Evolutionary conservation across 495 filamentous ascomycete genomes (phyloP), one percentile per base, ranked within the genome.

Genomic region (Xylaria intraflava): DNA sequence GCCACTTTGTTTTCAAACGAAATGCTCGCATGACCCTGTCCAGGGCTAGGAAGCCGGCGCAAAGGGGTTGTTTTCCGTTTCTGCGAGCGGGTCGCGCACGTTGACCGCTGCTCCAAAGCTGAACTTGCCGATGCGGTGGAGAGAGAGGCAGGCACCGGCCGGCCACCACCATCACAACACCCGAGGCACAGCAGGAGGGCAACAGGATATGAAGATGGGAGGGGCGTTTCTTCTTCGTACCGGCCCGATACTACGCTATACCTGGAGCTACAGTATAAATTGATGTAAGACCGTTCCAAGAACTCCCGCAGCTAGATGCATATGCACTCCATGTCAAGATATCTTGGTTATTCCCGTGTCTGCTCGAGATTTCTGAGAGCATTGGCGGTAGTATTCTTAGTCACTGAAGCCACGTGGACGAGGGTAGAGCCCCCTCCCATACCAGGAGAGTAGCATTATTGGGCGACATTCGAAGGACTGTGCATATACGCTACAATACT

Each of bases 351-450:
- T 3, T 38, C 16, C 17, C 39, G 35, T 27, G 3, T 35, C 16
- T 8, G 20, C 51, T 46, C 31, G 51, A 39, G 42, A 40, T 53
- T 44, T 16, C 30, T 40, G n/a, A 53, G 27, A 44, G 39, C 42
- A 53, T 46, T 41, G 33, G 51, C 50, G 12, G 17, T 30, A 31
- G 46, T 53, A 46, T 53, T 46, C 30, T 53, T 53, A 46, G 51
- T 45, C 42, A 6, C 14, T 44, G 16, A 36, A 39, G 43, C 51
- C 51, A 53, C 51, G 51, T 53, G 51, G 42, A 40, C 29, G 42
- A 31, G 40, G 22, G 26, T 46, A 17, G 19, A 30, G 33, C 16
- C 31, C 31, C 29, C n/a, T 45, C 19, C 27, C 40, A 24, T 22
- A 3, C 11, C 12, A 35, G 31, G 7, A 35, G 17, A 1, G n/a